Base-by-base conservation (phyloP, 108 stramenopile genomes). In the Mediolabrus comicus region DNA sequence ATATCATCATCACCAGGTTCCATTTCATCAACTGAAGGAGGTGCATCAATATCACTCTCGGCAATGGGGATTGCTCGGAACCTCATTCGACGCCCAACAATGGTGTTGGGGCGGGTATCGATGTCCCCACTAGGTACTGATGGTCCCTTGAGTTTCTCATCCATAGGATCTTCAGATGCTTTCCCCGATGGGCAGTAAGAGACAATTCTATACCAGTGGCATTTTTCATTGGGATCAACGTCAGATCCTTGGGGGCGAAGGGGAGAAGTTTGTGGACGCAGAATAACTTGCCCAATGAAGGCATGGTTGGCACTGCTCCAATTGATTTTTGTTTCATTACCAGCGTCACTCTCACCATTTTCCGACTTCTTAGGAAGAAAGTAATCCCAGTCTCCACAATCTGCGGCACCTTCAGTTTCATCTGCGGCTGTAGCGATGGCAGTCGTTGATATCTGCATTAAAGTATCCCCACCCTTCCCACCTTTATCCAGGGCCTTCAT, bases 361-460 rank as follows among this genome's bases (percentile, higher is more conserved):
- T 25, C 25, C 12, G 6, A 14, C 36, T 52, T 69, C 68, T 27
- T 63, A 4, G 26, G 29, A 5, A 60, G n/a, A 69, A 89, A 94
- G 38, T 83, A 74, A 0, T 60, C 35, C 41, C 74, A 74, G 58
- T 94, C 92, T 71, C 78, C 62, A 25, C 79, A 76, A 64, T 86
- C 88, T 39, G 84, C 65, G n/a, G 83, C 71, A 1, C 81, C 83
- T 28, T 71, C 62, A 10, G 84, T 75, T 68, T 94, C 92, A 57
- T 94, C 92, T 1, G 88, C 88, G 10, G 87, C 87, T 25, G 85
- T 88, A 4, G 92, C 84, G 19, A 94, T 80, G 0, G 87, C 74
- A 11, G 60, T 76, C 27, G 58, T 88, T 70, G 70, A 74, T 34
- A 80, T 59, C 56, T 68, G 86, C 63, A 59, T 61, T 46, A 79